These are phyloP conservation scores for Sclerotinia minor DNA, from an alignment of 2,329 filamentous ascomycete species.

Conservation along the genomic window DNA sequence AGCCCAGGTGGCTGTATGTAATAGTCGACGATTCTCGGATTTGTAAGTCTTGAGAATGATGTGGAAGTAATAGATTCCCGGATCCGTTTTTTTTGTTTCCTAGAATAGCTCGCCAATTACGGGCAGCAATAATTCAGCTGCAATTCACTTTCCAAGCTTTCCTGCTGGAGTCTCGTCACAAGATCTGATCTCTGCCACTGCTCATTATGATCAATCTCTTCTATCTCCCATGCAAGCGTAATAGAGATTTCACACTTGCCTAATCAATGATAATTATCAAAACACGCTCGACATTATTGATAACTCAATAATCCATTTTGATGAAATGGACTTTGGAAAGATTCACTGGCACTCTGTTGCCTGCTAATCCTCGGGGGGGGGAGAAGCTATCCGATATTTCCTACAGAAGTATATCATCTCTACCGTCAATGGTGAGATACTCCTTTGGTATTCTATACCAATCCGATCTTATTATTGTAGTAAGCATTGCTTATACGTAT, in stretches of 20 bases:
- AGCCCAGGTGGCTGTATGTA: neutral
- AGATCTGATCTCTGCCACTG: too few relatives aligned
- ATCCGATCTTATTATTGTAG: neutral
- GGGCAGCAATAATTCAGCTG: neutral
- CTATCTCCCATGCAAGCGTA: neutral
- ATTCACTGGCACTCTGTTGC: too few relatives aligned
- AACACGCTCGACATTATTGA: too few relatives aligned
- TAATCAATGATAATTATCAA: too few relatives aligned
- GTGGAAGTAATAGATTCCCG: neutral
- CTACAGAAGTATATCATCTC: neutral
- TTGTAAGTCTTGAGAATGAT: neutral
- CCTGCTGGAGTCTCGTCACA: accelerated
- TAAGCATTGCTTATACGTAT: too few relatives aligned
- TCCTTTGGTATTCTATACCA: neutral
- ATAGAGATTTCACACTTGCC: neutral
- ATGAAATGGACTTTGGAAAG: neutral
- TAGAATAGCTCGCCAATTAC: neutral
- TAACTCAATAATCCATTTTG: too few relatives aligned
- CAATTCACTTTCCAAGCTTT: neutral
- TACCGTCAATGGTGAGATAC: neutral
- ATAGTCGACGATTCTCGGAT: neutral
- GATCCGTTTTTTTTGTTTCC: neutral
- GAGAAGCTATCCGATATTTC: neutral
- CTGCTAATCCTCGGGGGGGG: neutral
- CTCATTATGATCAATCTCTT: neutral